phyloP scores from a whole-genome alignment of 129 eudicot genomes.

The Saposhnikovia divaricata region DNA sequence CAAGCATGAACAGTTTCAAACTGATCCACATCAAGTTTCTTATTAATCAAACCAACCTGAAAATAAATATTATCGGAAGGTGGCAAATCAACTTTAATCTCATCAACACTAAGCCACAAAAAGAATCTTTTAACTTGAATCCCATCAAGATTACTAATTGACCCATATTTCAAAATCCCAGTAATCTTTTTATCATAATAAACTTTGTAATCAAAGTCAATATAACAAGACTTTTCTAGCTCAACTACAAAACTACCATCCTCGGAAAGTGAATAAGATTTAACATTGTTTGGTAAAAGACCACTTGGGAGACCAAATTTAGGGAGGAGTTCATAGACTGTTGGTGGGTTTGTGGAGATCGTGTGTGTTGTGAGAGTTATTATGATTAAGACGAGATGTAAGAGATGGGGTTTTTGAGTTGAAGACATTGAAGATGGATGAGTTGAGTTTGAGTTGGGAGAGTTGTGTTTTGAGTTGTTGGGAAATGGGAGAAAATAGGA shows the following conservation, averaged over 20 bases:
- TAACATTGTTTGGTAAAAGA: slow-evolving; percentile 70
- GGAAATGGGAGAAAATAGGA: background rate
- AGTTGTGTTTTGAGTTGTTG: background rate
- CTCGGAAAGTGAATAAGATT: slow-evolving; percentile 39
- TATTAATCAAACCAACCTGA: slow-evolving; percentile 69
- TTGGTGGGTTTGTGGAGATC: slow-evolving; percentile 13
- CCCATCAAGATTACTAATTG: slow-evolving; percentile 65
- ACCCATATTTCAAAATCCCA: slow-evolving; percentile 60
- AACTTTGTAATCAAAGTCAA: slow-evolving; percentile 77
- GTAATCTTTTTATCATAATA: slow-evolving; percentile 60
- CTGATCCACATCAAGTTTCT: slow-evolving; percentile 78
- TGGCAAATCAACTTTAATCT: slow-evolving; percentile 87
- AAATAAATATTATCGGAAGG: slow-evolving; percentile 64
- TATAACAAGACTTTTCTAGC: slow-evolving; percentile 52
- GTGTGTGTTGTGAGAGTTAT: slow-evolving; percentile 6
- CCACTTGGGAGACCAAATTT: slow-evolving; percentile 77
- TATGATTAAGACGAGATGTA: slow-evolving; percentile 9
- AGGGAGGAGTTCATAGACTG: slow-evolving; percentile 68
- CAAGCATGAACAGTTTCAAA: slow-evolving; percentile 66
- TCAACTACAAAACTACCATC: slow-evolving; percentile 54
- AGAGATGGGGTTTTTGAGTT: slow-evolving; percentile 20
- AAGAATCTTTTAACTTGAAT: slow-evolving; percentile 58
- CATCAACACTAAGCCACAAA: slow-evolving; percentile 77
- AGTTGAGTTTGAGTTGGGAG: background rate
- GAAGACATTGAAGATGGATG: background rate